phyloP scores from a whole-genome alignment of 306 rosid genomes.

The Begonia loranthoides region DNA sequence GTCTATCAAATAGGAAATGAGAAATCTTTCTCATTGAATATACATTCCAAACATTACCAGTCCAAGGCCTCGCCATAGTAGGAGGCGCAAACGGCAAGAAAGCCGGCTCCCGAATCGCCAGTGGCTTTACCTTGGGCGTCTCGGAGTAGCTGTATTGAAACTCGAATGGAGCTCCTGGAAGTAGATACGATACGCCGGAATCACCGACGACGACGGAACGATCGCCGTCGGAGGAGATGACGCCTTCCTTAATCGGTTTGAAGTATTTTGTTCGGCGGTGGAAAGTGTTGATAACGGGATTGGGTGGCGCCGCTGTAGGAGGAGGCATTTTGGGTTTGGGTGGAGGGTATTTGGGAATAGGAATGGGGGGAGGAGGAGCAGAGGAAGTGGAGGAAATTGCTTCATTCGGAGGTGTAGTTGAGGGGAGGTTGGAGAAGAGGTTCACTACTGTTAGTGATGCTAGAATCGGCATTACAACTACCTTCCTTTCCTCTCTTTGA shows the following conservation, averaged over 20 bases:
- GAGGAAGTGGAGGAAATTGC: constrained; percentile 15
- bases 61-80: constrained; percentile 92
- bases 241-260: constrained; percentile 47
- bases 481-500: not conserved
- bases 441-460: constrained; percentile 45
- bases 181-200: constrained; percentile 72
- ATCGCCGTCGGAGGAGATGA: constrained; percentile 44
- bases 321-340: constrained; percentile 20
- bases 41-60: not conserved
- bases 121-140: constrained; percentile 71
- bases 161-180: constrained; percentile 92
- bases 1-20: no score
- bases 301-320: constrained; percentile 3
- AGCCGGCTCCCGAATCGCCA: constrained; percentile 87
- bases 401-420: constrained; percentile 27
- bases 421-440: constrained; percentile 74
- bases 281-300: constrained; percentile 42
- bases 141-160: constrained; percentile 90
- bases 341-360: constrained; percentile 34
- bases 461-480: constrained; percentile 32
- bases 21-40: no score
- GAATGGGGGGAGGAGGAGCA: constrained; percentile 22
- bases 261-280: constrained; percentile 63
- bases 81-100: constrained; percentile 83
- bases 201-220: constrained; percentile 72